Conservation (phyloP, 805 yeast species). For the Starmerella vitae region DNA sequence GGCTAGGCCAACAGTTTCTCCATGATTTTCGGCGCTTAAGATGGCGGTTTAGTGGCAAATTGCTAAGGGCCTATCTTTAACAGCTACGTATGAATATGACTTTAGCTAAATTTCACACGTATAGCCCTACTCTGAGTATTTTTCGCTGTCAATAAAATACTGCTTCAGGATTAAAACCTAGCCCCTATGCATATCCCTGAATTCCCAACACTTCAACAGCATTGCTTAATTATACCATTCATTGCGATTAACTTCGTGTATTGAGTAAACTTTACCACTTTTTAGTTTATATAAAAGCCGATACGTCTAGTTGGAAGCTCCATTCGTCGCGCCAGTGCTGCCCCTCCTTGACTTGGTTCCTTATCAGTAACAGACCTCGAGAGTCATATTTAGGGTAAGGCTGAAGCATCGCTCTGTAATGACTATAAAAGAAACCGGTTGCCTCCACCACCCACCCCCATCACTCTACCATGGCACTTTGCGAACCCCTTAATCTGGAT, state of each 20-base stretch:
- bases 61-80: not conserved
- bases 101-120: not conserved
- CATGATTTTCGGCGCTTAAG: not conserved
- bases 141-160: constrained; percentile 1
- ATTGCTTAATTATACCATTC: too few relatives aligned
- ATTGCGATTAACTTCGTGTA: too few relatives aligned
- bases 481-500: constrained; percentile 15
- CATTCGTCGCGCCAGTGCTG: too few relatives aligned
- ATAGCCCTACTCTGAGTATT: not conserved
- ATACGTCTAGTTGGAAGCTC: too few relatives aligned
- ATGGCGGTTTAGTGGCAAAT: not conserved
- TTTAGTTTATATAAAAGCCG: too few relatives aligned
- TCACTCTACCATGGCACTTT: constrained; percentile 1
- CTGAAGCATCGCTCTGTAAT: not conserved
- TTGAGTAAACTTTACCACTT: too few relatives aligned
- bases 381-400: not conserved
- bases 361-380: not conserved
- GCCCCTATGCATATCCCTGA: too few relatives aligned
- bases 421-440: too few relatives aligned
- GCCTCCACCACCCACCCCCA: not conserved
- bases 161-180: too few relatives aligned
- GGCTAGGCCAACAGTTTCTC: not conserved
- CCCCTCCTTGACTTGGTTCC: too few relatives aligned
- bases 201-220: too few relatives aligned
- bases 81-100: not conserved